Conservation (phyloP, 352 stramenopile genomes). For the Phytopythium kandeliae region DNA sequence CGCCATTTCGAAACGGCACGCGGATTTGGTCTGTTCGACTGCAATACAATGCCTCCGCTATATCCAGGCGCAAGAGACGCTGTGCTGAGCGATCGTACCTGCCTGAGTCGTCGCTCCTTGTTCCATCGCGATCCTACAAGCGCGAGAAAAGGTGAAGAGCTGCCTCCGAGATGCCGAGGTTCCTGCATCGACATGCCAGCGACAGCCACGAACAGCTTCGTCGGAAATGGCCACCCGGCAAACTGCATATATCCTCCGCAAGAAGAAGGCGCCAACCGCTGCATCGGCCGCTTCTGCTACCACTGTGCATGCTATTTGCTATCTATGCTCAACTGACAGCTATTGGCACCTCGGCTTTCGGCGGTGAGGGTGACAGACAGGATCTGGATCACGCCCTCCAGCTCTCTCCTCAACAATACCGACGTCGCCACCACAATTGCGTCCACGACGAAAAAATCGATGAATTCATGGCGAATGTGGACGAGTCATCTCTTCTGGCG, state of each 20-base stretch:
- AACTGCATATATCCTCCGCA: too few species aligned
- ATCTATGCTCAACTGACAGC: neutral
- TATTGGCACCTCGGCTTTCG: too few species aligned
- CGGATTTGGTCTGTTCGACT: too few species aligned
- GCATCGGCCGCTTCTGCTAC: neutral
- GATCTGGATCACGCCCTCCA: neutral
- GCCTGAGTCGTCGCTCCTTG: too few species aligned
- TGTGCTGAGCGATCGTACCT: too few species aligned
- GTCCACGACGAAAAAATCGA: conserved; percentile 63
- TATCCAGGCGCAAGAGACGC: too few species aligned
- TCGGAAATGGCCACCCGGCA: neutral
- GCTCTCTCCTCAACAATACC: neutral
- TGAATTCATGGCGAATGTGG: conserved; percentile 38
- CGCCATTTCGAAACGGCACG: too few species aligned
- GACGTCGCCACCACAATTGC: conserved; percentile 48
- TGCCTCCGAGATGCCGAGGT: neutral
- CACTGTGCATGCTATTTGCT: neutral
- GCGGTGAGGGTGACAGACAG: neutral
- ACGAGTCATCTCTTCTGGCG: conserved; percentile 25
- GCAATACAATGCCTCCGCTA: too few species aligned
- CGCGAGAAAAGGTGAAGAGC: too few species aligned
- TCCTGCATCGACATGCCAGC: neutral
- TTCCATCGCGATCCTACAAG: too few species aligned
- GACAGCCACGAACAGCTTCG: neutral
- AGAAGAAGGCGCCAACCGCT: neutral